A percentile compares a stretch with the other conserved stretches of the same genome.
Evolutionary conservation across 768 basidiomycete species (phyloP).

Genomic region (Leucosporidium yakuticum): DNA sequence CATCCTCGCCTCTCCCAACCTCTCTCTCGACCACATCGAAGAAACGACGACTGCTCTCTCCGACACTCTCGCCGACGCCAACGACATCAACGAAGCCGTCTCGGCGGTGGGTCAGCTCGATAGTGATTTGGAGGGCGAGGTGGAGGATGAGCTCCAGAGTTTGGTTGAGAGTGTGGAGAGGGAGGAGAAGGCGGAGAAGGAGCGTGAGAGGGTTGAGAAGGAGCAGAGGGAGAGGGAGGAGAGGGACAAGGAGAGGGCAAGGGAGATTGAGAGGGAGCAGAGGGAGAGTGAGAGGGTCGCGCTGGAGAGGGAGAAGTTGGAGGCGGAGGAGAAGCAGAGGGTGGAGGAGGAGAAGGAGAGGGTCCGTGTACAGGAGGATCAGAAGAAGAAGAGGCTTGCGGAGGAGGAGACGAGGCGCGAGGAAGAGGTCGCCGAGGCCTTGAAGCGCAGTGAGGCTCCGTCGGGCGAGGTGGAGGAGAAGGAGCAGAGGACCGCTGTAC

Average conservation of each 20-base stretch:
- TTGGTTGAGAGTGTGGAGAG: constrained; percentile 3
- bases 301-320: background rate
- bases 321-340: background rate
- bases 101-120: constrained; percentile 5
- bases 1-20: constrained; percentile 24
- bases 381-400: background rate
- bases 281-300: no score
- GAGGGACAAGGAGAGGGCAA: background rate
- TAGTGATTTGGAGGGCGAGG: constrained; percentile 15
- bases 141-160: constrained; percentile 12
- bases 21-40: constrained; percentile 26
- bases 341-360: constrained; percentile 3
- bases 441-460: background rate
- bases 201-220: background rate
- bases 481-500: background rate
- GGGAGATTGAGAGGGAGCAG: background rate
- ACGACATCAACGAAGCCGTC: constrained; percentile 23
- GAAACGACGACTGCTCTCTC: constrained; percentile 21
- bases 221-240: background rate
- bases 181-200: constrained; percentile 3
- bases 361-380: background rate
- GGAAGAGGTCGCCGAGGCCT: constrained; percentile 2
- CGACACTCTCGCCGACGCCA: constrained; percentile 19
- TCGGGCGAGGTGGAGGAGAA: background rate
- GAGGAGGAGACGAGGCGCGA: background rate